phyloP scores from a whole-genome alignment of 179 eudicot genomes.

The Amaranthus tricolor region DNA sequence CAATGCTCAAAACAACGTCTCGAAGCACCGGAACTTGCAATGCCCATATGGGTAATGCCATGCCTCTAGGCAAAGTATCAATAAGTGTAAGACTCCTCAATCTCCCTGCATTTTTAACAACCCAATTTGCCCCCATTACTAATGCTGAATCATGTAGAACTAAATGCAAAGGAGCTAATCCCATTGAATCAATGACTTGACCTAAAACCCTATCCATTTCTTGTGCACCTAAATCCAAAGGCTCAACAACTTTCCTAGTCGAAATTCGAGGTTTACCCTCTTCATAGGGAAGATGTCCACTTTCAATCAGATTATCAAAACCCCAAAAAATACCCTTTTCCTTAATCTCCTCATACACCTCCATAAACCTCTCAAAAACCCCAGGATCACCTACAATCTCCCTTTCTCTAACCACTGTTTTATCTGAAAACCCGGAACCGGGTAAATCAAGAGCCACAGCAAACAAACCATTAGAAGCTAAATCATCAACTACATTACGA shows the following conservation, averaged over 20 bases:
- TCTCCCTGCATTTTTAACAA: constrained; percentile 45
- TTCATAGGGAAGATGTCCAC: constrained; percentile 63
- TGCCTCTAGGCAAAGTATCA: constrained; percentile 45
- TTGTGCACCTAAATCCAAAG: constrained; percentile 54
- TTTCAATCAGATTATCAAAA: constrained; percentile 79
- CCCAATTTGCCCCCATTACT: constrained; percentile 75
- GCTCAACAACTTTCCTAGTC: constrained; percentile 38
- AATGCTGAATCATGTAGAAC: constrained; percentile 84
- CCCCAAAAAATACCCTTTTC: constrained; percentile 93
- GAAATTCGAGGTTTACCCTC: constrained; percentile 39
- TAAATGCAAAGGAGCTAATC: constrained; percentile 73
- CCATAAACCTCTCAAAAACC: constrained; percentile 49
- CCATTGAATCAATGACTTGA: constrained; percentile 65
- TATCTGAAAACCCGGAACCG: constrained; percentile 90
- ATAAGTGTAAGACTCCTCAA: constrained; percentile 66
- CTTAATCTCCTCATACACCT: constrained; percentile 59
- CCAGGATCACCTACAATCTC: constrained; percentile 43
- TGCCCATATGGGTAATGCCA: constrained; percentile 73
- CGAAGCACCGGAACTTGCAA: constrained; percentile 53
- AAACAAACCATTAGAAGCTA: constrained; percentile 50
- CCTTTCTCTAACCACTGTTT: constrained; percentile 41
- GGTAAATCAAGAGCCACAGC: constrained; percentile 73
- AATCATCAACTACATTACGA: constrained; percentile 40
- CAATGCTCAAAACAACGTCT: constrained; percentile 57
- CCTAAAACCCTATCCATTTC: constrained; percentile 76